These are phyloP conservation scores for Schizosaccharomyces pombe DNA, from an alignment of 805 yeast genomes.

Conservation along the genomic window DNA sequence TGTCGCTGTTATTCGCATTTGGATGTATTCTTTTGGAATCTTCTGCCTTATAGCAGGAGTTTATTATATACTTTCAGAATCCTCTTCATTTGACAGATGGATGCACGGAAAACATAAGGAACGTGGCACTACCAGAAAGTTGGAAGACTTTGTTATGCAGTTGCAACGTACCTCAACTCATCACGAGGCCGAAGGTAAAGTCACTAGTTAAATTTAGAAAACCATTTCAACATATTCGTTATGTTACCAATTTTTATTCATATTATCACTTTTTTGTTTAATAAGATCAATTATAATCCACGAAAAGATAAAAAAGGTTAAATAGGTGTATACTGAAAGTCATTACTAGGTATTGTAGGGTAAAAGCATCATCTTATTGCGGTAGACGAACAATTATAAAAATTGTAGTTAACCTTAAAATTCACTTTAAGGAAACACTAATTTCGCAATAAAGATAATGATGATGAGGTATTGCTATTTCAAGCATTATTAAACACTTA, in stretches of 20 bases:
- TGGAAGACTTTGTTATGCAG: conserved; percentile 37
- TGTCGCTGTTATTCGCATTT: conserved; percentile 80
- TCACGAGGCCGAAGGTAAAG: conserved; percentile 28
- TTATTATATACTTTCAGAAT: conserved; percentile 68
- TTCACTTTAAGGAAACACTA: too few species aligned
- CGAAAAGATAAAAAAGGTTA: too few species aligned
- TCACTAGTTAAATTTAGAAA: not conserved
- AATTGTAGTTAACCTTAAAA: too few species aligned
- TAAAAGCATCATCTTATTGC: too few species aligned
- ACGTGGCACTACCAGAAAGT: conserved; percentile 24
- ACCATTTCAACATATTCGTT: not conserved
- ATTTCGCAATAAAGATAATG: too few species aligned
- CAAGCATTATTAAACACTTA: too few species aligned
- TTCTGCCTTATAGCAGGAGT: conserved; percentile 94
- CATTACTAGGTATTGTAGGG: too few species aligned
- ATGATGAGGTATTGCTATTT: too few species aligned
- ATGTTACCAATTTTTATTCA: not conserved
- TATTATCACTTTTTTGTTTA: too few species aligned
- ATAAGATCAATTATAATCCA: too few species aligned
- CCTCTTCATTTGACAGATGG: conserved; percentile 26
- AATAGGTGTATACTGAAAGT: too few species aligned
- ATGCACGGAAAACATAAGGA: conserved; percentile 29
- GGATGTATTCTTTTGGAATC: conserved; percentile 90
- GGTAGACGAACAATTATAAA: too few species aligned
- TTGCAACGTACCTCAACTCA: conserved; percentile 46